Evolutionary conservation across 768 basidiomycete genomes (phyloP), one percentile per base, ranked within the genome.

Genomic region (Trametes elegans): DNA sequence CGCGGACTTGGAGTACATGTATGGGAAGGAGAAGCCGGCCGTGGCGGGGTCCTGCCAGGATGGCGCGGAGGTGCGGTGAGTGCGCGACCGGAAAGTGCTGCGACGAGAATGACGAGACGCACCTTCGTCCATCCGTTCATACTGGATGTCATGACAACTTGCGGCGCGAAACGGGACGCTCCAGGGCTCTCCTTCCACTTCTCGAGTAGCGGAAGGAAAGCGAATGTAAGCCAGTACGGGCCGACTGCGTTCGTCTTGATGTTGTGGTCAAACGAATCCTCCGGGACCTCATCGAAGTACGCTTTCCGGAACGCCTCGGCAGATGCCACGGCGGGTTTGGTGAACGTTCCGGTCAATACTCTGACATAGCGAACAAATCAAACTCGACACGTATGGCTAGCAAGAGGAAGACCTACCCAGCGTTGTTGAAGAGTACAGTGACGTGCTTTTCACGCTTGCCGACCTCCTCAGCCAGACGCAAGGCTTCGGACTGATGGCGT

Each of bases 91-190:
- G n/a, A n/a, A n/a, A n/a, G n/a, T n/a, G n/a, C n/a, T n/a, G n/a
- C n/a, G n/a, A n/a, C n/a, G n/a, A n/a, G n/a, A n/a, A n/a, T n/a
- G n/a, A n/a, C n/a, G n/a, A n/a, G n/a, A n/a, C 60, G 2, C 32
- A 72, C 75, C 69, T 79, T 80, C 16, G 78, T 74, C 78, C 77
- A 80, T 1, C 76, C 78, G 52, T 78, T 79, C 77, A 79, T 78
- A 45, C 76, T 77, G 44, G 73, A 74, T 1, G 78, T 80, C 74
- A 79, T 77, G 28, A 80, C 65, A 26, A 80, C 66, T 62, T 79
- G 76, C 1, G 77, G 76, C 8, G 71, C 75, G 55, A 79, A 79
- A 21, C 62, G 49, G 49, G 65, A 66, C 7, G 65, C 67, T 18
- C 57, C 64, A 24, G 62, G 64, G 40, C 60, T 65, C 34, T 64